Conservation (phyloP, 345 rosid genomes). For the Kernera saxatilis region DNA sequence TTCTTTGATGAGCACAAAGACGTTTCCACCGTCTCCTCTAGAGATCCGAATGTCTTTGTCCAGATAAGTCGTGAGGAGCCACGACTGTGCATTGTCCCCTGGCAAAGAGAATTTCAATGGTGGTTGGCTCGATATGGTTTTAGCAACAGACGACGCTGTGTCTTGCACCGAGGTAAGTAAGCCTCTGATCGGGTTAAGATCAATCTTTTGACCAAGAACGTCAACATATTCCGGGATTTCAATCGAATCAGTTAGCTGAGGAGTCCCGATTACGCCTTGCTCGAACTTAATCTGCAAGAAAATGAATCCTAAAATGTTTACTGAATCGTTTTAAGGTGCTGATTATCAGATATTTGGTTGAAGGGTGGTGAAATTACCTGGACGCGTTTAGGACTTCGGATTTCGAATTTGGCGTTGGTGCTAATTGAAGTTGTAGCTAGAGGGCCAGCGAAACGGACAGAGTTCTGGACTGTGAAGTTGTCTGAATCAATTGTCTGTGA, state of each 20-base stretch:
- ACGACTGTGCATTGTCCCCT: constrained; percentile 62
- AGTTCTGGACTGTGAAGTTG: constrained; percentile 70
- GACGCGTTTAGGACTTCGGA: constrained; percentile 85
- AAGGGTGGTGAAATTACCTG: constrained; percentile 40
- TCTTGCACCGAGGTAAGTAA: constrained; percentile 66
- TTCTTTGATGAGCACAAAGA: constrained; percentile 83
- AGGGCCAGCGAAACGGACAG: constrained; percentile 71
- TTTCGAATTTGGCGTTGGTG: constrained; percentile 86
- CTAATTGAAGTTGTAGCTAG: constrained; percentile 68
- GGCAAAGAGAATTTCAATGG: constrained; percentile 72
- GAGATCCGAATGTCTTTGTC: constrained; percentile 78
- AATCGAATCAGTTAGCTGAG: constrained; percentile 78
- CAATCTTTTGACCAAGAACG: constrained; percentile 72
- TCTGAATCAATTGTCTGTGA: constrained; percentile 89
- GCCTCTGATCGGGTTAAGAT: constrained; percentile 62
- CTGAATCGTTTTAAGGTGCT: neutral
- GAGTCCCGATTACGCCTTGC: constrained; percentile 85
- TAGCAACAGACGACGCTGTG: constrained; percentile 72
- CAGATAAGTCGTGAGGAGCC: constrained; percentile 83
- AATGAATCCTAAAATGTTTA: neutral
- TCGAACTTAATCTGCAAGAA: constrained; percentile 65
- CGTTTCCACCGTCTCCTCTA: constrained; percentile 75
- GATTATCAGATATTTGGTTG: neutral
- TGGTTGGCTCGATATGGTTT: constrained; percentile 79
- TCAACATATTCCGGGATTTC: constrained; percentile 74